These are phyloP conservation scores for Raddia distichophylla DNA, from an alignment of 176 grass and related monocot species.

Conservation along the genomic window DNA sequence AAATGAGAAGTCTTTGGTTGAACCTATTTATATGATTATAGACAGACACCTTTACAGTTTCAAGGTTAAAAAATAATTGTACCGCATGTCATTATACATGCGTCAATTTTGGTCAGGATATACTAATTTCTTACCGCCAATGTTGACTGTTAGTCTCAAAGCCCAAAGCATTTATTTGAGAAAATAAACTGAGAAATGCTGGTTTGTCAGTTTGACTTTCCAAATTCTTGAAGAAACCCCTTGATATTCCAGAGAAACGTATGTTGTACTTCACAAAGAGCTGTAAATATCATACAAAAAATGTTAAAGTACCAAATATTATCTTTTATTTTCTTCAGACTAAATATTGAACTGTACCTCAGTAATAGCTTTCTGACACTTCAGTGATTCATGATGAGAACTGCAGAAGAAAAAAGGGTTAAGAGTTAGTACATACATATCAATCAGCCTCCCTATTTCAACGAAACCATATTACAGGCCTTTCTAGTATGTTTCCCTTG, in stretches of 20 bases:
- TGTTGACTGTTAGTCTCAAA: slow-evolving; percentile 81
- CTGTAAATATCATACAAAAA: slow-evolving; percentile 53
- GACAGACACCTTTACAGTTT: slow-evolving; percentile 14
- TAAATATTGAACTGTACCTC: slow-evolving; percentile 60
- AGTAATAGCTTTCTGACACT: slow-evolving; percentile 93
- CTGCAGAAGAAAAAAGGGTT: slow-evolving; percentile 52
- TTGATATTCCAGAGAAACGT: slow-evolving; percentile 93
- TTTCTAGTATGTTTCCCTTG: slow-evolving; percentile 10
- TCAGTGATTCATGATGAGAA: slow-evolving; percentile 88
- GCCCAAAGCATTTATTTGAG: slow-evolving; percentile 82
- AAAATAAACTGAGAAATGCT: slow-evolving; percentile 71
- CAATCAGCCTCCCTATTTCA: slow-evolving; percentile 8
- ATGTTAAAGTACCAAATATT: slow-evolving; percentile 35
- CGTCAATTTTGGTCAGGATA: slow-evolving; percentile 31
- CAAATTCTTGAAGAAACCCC: slow-evolving; percentile 75
- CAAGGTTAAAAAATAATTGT: not conserved
- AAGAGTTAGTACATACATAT: slow-evolving; percentile 38
- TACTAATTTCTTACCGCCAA: slow-evolving; percentile 71
- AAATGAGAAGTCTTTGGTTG: slow-evolving; percentile 8
- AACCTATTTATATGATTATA: slow-evolving; percentile 2
- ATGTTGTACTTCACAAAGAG: slow-evolving; percentile 97
- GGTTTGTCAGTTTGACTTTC: slow-evolving; percentile 49
- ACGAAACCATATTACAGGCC: slow-evolving; percentile 27
- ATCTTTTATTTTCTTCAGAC: slow-evolving; percentile 27
- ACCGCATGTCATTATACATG: not conserved